Percentiles rank a stretch among this genome's conserved stretches.
Conservation (phyloP, 805 yeast genomes). For the Starmerella khaoyaiensis region DNA sequence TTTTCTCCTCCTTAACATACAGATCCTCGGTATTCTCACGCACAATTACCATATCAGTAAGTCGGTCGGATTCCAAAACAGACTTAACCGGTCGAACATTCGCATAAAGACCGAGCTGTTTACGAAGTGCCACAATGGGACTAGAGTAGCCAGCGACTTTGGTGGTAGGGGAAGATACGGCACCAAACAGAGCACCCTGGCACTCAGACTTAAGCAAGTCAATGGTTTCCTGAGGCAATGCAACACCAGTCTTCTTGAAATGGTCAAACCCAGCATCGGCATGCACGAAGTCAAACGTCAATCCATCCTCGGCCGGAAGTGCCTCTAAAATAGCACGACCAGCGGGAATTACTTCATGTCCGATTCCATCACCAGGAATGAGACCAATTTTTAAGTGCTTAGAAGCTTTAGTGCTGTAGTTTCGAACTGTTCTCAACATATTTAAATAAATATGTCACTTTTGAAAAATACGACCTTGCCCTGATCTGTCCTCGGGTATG, state of each 20-base stretch:
- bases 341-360: slow-evolving; percentile 95
- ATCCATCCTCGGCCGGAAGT: slow-evolving; percentile 50
- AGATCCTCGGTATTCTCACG: slow-evolving; percentile 98
- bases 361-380: slow-evolving; percentile 98
- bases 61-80: slow-evolving; percentile 71
- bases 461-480: no score
- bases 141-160: slow-evolving; percentile 95
- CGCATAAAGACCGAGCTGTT: slow-evolving; percentile 87
- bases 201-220: slow-evolving; percentile 62
- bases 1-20: slow-evolving; percentile 83
- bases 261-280: slow-evolving; percentile 90
- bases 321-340: slow-evolving; percentile 79
- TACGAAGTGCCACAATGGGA: slow-evolving; percentile 96
- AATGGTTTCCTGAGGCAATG: slow-evolving; percentile 88
- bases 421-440: slow-evolving; percentile 9
- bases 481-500: no score
- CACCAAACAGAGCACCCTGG: slow-evolving; percentile 96
- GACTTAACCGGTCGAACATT: slow-evolving; percentile 96
- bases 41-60: slow-evolving; percentile 94
- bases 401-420: slow-evolving; percentile 10
- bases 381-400: slow-evolving; percentile 36
- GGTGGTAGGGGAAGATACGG: slow-evolving; percentile 84
- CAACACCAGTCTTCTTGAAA: slow-evolving; percentile 88
- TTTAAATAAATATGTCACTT: not conserved
- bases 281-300: slow-evolving; percentile 73